Evolutionary conservation across 75 land plant genomes (phyloP), one percentile per base, ranked within the genome.

Genomic region (Picea glauca): DNA sequence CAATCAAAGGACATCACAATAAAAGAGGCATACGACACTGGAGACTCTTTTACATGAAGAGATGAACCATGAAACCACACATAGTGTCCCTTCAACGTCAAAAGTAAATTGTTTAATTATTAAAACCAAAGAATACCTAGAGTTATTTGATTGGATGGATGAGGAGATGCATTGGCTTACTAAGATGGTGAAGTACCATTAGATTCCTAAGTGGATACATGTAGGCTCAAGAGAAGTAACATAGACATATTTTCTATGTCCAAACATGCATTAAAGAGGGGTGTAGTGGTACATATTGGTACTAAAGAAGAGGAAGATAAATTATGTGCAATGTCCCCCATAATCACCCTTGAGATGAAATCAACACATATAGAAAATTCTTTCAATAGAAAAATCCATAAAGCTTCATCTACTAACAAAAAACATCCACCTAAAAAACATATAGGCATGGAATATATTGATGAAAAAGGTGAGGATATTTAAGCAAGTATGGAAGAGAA

Each of bases 101-200:
- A 94, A 98, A 75, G 99, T 98, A 31, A 98, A 98, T 79, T 90
- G 99, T 15, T 89, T 98, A 96, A 98, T 98, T 82, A 98, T 98
- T 65, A 86, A 98, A 31, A 91, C 91, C 78, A 93, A 98, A 61
- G 96, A 93, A 62, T 98, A 98, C 78, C 83, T 98, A 58, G 96
- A 98, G 77, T 64, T 95, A 13, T 98, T 98, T 84, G 98, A 94
- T 82, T 94, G 91, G 82, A 94, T 98, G 98, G 99, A 98, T 85
- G 99, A 98, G 81, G 98, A 98, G 21, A 79, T 86, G 62, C 88
- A 93, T 62, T 98, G 99, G 99, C 77, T 85, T 8, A 96, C 87
- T 43, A 96, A 98, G 11, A 91, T 95, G 91, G 70, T 90, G 13
- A 84, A 86, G 21, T 85, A 91, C 80, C 26, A 26, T 26, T 26